Percentiles rank a stretch among this genome's conserved stretches.
Evolutionary conservation across 1,284 basidiomycete genomes (phyloP).

Genomic region (Naganishia sp.): DNA sequence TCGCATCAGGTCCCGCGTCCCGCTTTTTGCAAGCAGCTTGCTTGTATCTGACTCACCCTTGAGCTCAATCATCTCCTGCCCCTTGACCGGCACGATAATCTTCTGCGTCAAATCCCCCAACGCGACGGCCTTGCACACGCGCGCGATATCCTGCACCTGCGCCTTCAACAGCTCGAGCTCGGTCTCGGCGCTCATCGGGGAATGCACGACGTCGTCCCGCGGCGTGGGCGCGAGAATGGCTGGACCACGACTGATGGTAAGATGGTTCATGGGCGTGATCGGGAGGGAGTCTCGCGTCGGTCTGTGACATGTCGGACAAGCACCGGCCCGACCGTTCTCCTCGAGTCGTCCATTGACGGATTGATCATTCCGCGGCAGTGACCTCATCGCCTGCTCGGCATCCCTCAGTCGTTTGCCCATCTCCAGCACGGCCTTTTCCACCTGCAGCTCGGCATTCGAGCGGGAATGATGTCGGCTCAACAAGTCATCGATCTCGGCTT

Average conservation of each 20-base stretch:
- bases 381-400: neutral
- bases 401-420: conserved; percentile 7
- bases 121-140: conserved; percentile 95
- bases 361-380: neutral
- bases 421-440: conserved; percentile 21
- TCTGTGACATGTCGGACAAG: conserved; percentile 15
- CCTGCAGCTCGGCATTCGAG: conserved; percentile 22
- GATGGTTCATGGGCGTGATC: neutral
- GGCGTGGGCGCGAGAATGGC: neutral
- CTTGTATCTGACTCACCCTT: conserved; percentile 56
- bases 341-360: neutral
- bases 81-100: conserved; percentile 94
- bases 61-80: conserved; percentile 94
- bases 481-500: conserved; percentile 5
- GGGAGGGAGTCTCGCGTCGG: neutral
- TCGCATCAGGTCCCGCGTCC: neutral
- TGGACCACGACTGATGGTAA: neutral
- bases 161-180: conserved; percentile 80
- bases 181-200: conserved; percentile 56
- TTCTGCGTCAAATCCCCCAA: conserved; percentile 91
- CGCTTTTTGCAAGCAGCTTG: too few relatives aligned
- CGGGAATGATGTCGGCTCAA: conserved; percentile 19
- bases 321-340: neutral
- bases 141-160: conserved; percentile 84
- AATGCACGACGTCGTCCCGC: neutral